phyloP scores from a whole-genome alignment of 78 protist species.

The Parvularia atlantis region DNA sequence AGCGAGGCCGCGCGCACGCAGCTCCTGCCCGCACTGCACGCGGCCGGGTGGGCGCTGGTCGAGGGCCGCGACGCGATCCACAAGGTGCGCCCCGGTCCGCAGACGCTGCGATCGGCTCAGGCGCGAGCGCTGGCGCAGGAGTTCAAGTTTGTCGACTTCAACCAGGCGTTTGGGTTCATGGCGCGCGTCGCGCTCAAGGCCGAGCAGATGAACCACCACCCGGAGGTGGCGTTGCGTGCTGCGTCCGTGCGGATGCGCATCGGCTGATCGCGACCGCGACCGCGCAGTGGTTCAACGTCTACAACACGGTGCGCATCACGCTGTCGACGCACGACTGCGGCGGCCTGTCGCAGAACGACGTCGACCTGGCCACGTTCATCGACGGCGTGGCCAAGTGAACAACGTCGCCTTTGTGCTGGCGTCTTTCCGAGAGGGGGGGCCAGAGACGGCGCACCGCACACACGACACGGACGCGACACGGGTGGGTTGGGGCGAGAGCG shows the following conservation, averaged over 20 bases:
- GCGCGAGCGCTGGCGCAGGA: no score
- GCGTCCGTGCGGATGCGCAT: not conserved
- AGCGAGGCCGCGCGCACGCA: no score
- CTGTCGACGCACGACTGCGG: slow-evolving; percentile 72
- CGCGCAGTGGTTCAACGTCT: slow-evolving; percentile 91
- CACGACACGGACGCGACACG: no score
- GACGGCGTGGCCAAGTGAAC: slow-evolving; percentile 11
- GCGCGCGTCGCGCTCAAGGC: slow-evolving; percentile 53
- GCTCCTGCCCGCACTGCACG: no score
- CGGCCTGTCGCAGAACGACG: slow-evolving; percentile 63
- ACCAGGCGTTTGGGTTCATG: slow-evolving; percentile 75
- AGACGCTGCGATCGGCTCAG: no score
- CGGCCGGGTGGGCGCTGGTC: no score
- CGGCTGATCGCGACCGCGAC: no score
- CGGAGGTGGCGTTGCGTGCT: not conserved
- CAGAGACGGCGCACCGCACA: no score
- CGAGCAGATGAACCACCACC: slow-evolving; percentile 34
- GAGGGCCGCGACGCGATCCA: slow-evolving; percentile 74
- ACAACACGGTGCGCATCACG: slow-evolving; percentile 72
- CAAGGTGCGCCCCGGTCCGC: no score
- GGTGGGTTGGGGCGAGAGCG: no score
- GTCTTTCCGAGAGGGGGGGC: no score
- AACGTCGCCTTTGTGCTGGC: not conserved
- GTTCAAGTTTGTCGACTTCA: slow-evolving; percentile 58
- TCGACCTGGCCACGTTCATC: slow-evolving; percentile 52